A percentile compares a stretch with the other conserved stretches of the same genome.
These are phyloP conservation scores for Pseudomonodictys pantanalensis DNA, from an alignment of 495 filamentous ascomycete genomes.

Conservation along the genomic window DNA sequence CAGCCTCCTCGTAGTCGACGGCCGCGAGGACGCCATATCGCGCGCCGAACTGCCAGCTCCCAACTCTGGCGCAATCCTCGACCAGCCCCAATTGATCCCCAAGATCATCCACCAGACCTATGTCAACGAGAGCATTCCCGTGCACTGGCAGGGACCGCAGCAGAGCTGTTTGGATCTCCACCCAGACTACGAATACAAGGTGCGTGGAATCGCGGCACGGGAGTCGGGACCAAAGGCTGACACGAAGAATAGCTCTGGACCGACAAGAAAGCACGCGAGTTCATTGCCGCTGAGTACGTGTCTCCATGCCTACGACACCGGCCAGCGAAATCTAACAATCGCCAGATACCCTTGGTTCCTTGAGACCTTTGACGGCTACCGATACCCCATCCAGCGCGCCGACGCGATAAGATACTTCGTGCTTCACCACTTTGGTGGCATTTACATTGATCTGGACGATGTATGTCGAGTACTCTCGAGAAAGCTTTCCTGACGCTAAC, in stretches of 20 bases:
- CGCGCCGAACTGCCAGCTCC: conserved; percentile 45
- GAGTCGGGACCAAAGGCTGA: conserved; percentile 19
- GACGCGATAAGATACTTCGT: conserved; percentile 88
- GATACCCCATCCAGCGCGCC: conserved; percentile 78
- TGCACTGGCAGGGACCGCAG: conserved; percentile 69
- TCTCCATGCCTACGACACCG: background rate
- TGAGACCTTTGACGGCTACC: conserved; percentile 76
- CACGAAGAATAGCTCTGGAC: conserved; percentile 70
- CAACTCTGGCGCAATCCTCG: conserved; percentile 45
- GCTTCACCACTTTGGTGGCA: conserved; percentile 76
- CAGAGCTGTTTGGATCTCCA: conserved; percentile 74
- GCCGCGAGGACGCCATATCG: conserved; percentile 44
- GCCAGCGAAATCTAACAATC: conserved; percentile 8
- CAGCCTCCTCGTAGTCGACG: conserved; percentile 45
- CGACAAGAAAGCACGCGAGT: conserved; percentile 67
- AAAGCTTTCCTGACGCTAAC: background rate
- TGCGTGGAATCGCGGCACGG: conserved; percentile 40
- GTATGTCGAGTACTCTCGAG: conserved; percentile 46
- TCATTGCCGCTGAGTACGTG: conserved; percentile 56
- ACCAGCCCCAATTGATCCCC: conserved; percentile 67
- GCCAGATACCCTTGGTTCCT: conserved; percentile 81
- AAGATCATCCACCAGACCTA: conserved; percentile 93
- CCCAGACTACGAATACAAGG: conserved; percentile 77
- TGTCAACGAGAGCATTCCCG: conserved; percentile 71
- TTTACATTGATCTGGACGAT: conserved; percentile 89